Evolutionary conservation across 2,329 filamentous ascomycete genomes (phyloP), one percentile per base, ranked within the genome.

Genomic region (Ascochyta fabae): DNA sequence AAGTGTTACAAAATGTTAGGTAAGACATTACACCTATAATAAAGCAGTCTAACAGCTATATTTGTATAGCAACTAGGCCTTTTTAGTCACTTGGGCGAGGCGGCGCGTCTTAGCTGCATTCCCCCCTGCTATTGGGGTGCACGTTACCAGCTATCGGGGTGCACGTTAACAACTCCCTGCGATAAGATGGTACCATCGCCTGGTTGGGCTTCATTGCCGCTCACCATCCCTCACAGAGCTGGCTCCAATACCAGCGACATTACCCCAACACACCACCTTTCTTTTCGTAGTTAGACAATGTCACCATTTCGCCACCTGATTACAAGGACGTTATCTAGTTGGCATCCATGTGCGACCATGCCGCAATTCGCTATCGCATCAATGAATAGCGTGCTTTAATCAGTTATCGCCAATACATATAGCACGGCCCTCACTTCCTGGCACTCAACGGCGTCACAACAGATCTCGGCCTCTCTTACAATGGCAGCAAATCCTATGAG

Each of bases 401-500:
- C 19, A 50, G 29, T 2, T 16, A 15, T 45, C 22, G 12, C 3
- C 15, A 26, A 22, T 48, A 10, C 34, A 47, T 50, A 50, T 43
- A 42, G 31, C 12, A 19, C 7, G 2, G 22, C n/a, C 23, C 22
- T 41, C 15, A 27, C 9, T 15, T 13, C 24, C 23, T 10, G 24
- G 23, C n/a, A 22, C 22, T 12, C 9, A 51, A 26, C 35, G 50
- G 15, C 43, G 39, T 39, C 26, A 35, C 45, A 13, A 24, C 24
- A 29, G 24, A 15, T 24, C n/a, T 15, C 33, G 15, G 6, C 16
- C 29, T 9, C 45, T n/a, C 24, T 16, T 4, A 50, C 39, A 23
- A 61, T 61, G 59, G 56, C 59, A 19, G 41, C 59, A 24, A 58
- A 61, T 36, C 59, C 56, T 16, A 27, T 57, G 39, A 56, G 49